A percentile compares a stretch with the other conserved stretches of the same genome.
phyloP scores from a whole-genome alignment of 805 yeast species.

The Metschnikowia kofuensis region DNA sequence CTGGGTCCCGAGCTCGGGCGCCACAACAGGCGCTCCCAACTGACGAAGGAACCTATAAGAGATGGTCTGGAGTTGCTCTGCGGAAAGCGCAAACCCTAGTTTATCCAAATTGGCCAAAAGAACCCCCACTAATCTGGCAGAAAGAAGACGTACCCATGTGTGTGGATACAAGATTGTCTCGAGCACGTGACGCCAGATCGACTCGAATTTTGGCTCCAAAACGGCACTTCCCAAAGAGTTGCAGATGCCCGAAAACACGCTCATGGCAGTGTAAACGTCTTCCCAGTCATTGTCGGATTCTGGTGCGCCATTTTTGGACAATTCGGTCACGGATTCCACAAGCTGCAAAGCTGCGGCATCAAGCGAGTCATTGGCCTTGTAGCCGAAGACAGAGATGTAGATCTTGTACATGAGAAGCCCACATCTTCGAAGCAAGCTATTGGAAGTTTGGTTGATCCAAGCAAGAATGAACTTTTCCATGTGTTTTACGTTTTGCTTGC shows the following conservation, averaged over 20 bases:
- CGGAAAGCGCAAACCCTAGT: constrained; percentile 32
- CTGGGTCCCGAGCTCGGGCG: constrained; percentile 61
- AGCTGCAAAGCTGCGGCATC: constrained; percentile 35
- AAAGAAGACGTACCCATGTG: constrained; percentile 78
- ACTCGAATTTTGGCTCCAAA: constrained; percentile 28
- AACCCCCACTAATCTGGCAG: constrained; percentile 57
- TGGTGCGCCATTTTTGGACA: not conserved
- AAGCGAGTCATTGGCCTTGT: constrained; percentile 34
- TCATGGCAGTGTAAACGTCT: constrained; percentile 63
- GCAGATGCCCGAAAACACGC: constrained; percentile 44
- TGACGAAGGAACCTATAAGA: constrained; percentile 72
- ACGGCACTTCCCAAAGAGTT: constrained; percentile 33
- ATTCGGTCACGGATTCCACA: constrained; percentile 23
- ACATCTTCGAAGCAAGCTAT: constrained; percentile 58
- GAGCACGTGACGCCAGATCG: constrained; percentile 51
- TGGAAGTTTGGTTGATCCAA: constrained; percentile 62
- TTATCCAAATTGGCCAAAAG: constrained; percentile 44
- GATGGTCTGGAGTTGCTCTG: constrained; percentile 59
- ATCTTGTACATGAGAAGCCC: constrained; percentile 72
- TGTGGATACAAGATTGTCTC: constrained; percentile 76
- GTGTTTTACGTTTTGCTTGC: constrained; percentile 22
- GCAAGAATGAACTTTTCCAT: constrained; percentile 45
- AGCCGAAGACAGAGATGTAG: constrained; percentile 49
- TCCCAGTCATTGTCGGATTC: constrained; percentile 65
- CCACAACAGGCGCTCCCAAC: constrained; percentile 72